A percentile compares a stretch with the other conserved stretches of the same genome.
phyloP scores from a whole-genome alignment of 2,329 filamentous ascomycete genomes.

The Arthrobotrys megalospora region DNA sequence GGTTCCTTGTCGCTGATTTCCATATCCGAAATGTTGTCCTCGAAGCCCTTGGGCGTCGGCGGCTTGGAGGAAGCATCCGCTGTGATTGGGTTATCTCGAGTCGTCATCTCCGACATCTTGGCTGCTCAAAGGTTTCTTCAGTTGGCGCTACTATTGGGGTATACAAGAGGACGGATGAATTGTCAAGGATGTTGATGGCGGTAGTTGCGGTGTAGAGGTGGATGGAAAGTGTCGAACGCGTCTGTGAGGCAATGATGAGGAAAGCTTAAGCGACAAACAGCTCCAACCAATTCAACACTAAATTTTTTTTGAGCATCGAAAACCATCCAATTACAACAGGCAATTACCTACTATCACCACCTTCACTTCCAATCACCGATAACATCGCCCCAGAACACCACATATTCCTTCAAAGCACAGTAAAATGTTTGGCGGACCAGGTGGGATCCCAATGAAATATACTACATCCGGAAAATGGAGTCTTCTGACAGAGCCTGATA shows the following conservation, averaged over 20 bases:
- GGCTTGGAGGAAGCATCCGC: slow-evolving; percentile 45
- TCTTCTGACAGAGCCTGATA: slow-evolving; percentile 36
- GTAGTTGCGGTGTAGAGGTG: background rate
- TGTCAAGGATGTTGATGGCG: background rate
- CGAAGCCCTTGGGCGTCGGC: slow-evolving; percentile 24
- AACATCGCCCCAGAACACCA: slow-evolving; percentile 14
- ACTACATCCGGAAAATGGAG: background rate
- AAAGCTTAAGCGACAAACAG: slow-evolving; percentile 52
- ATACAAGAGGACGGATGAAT: slow-evolving; percentile 4
- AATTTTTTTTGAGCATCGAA: slow-evolving; percentile 32
- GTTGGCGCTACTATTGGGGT: background rate
- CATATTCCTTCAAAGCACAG: background rate
- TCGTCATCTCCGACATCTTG: slow-evolving; percentile 46
- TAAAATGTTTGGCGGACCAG: slow-evolving; percentile 63
- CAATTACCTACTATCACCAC: background rate
- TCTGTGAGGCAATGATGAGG: slow-evolving; percentile 16
- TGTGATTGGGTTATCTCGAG: slow-evolving; percentile 26
- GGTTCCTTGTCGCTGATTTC: slow-evolving; percentile 56
- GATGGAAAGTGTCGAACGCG: slow-evolving; percentile 27
- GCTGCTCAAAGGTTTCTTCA: background rate
- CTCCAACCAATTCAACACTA: slow-evolving; percentile 29
- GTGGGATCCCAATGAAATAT: slow-evolving; percentile 9
- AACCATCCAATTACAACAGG: background rate
- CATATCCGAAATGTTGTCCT: slow-evolving; percentile 43
- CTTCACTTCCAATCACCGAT: background rate